Percentiles rank a stretch among this genome's conserved stretches.
Evolutionary conservation across 306 rosid species (phyloP).

Genomic region (Castanea mollissima): DNA sequence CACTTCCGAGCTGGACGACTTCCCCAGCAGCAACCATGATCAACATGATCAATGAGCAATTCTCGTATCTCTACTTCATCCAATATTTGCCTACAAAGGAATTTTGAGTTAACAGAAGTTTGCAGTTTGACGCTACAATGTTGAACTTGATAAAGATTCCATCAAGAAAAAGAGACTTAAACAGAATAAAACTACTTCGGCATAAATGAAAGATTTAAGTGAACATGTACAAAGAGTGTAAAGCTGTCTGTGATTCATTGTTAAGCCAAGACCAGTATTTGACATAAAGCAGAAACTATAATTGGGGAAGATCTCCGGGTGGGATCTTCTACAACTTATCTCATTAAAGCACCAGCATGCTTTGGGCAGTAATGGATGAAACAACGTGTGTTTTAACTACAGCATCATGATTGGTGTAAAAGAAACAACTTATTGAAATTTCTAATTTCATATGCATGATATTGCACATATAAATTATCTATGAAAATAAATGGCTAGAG

Average conservation of each 20-base stretch:
- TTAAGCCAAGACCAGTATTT: not conserved
- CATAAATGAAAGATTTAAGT: not conserved
- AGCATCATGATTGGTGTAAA: not conserved
- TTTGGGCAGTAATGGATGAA: not conserved
- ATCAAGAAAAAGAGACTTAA: not conserved
- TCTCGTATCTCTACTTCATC: constrained; percentile 93
- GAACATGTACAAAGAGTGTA: not conserved
- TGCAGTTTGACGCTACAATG: not conserved
- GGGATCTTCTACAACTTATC: not conserved
- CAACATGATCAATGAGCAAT: constrained; percentile 89
- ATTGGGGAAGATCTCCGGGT: not conserved
- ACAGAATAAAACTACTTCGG: not conserved
- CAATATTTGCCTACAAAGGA: constrained; percentile 51
- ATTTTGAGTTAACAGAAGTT: constrained; percentile 13
- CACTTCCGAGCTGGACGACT: constrained; percentile 91
- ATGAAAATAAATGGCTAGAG: not conserved
- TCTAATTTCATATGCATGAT: not conserved
- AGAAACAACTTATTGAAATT: not conserved
- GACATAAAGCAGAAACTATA: not conserved
- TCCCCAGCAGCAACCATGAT: constrained; percentile 98
- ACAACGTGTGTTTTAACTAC: not conserved
- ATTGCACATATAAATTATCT: not conserved
- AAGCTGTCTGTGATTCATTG: not conserved
- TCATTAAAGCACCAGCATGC: not conserved
- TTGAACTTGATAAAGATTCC: constrained; percentile 5